These are phyloP conservation scores for Babesia bigemina DNA, from an alignment of 169 alveolate genomes.

Conservation along the genomic window DNA sequence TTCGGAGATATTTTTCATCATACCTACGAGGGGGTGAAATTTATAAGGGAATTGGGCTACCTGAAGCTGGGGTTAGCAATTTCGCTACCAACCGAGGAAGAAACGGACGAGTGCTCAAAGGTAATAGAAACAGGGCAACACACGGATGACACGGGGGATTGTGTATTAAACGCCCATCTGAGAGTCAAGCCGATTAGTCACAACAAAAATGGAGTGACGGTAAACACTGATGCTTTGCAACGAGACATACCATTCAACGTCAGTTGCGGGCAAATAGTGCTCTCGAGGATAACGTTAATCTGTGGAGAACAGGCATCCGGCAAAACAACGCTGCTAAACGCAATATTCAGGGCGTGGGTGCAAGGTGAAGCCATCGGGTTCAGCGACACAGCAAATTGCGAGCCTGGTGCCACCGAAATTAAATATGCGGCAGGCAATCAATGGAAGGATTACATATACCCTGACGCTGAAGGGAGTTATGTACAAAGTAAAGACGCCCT, in stretches of 20 bases:
- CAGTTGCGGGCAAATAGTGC: slow-evolving; percentile 6
- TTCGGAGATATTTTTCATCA: slow-evolving; percentile 44
- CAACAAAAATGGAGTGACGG: background rate
- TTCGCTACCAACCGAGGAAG: background rate
- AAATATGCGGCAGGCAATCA: background rate
- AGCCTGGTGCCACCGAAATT: background rate
- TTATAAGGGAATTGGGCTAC: background rate
- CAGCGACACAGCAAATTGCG: background rate
- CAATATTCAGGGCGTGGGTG: slow-evolving; percentile 54
- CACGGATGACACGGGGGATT: background rate
- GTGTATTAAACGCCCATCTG: background rate
- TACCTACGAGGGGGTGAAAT: slow-evolving; percentile 13
- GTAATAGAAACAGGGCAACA: background rate
- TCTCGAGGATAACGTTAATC: slow-evolving; percentile 35
- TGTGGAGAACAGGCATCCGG: slow-evolving; percentile 55
- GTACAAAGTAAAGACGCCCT: background rate
- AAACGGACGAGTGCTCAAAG: background rate
- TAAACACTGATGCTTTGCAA: slow-evolving; percentile 9
- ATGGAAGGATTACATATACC: background rate
- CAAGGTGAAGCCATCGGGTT: slow-evolving; percentile 3
- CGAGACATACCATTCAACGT: slow-evolving; percentile 49
- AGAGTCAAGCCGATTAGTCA: background rate
- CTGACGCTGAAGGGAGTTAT: background rate
- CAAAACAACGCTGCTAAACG: slow-evolving; percentile 48
- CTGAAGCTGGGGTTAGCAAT: slow-evolving; percentile 1